phyloP scores from a whole-genome alignment of 371 early-diverging fungal species.

The Smittium mucronatum region DNA sequence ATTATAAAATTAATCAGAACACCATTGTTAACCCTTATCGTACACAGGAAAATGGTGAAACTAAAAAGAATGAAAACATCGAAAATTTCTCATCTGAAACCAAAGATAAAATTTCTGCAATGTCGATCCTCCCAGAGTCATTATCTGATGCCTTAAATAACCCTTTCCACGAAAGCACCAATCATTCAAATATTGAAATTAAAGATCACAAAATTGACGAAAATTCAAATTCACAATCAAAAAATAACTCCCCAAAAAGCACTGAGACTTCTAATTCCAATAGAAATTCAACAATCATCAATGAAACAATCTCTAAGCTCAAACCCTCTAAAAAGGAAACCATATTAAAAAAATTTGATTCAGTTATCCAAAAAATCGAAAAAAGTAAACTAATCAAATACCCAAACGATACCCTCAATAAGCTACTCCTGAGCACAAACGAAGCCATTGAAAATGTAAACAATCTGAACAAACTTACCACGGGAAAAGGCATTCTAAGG shows the following conservation, averaged over 20 bases:
- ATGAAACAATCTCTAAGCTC: neutral
- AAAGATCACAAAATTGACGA: neutral
- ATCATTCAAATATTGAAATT: too few relatives aligned
- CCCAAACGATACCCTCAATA: neutral
- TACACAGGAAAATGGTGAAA: too few relatives aligned
- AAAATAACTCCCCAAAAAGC: neutral
- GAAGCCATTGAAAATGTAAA: neutral
- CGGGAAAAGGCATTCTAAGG: constrained; percentile 4
- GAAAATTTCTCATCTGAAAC: too few relatives aligned
- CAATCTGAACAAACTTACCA: neutral
- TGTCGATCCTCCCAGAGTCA: neutral
- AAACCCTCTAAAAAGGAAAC: neutral
- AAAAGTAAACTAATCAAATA: neutral
- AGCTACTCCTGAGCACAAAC: neutral
- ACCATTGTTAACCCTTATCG: too few relatives aligned
- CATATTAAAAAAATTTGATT: neutral
- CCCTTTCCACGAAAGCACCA: neutral
- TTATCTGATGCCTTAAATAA: neutral
- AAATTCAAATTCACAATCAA: neutral
- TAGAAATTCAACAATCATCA: neutral
- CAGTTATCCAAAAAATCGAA: neutral
- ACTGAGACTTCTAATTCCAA: neutral
- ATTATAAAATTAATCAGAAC: too few relatives aligned
- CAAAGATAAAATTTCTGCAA: neutral
- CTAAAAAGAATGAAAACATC: too few relatives aligned